phyloP scores from a whole-genome alignment of 179 eudicot genomes.

The Corrigiola litoralis region DNA sequence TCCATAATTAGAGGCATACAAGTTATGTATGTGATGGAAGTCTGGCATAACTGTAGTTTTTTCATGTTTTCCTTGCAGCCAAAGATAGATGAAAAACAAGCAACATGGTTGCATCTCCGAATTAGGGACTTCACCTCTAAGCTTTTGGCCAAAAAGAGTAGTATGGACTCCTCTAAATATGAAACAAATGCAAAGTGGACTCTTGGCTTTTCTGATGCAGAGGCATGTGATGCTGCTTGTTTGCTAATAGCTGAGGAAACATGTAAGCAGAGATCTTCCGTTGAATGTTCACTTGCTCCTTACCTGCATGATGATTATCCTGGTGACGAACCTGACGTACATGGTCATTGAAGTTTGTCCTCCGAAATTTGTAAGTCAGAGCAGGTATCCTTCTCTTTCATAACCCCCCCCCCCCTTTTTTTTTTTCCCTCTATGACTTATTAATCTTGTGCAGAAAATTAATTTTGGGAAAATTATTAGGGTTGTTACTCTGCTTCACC shows the following conservation, averaged over 20 bases:
- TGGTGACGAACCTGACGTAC: slow-evolving; percentile 14
- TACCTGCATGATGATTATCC: slow-evolving; percentile 25
- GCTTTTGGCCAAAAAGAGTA: slow-evolving; percentile 14
- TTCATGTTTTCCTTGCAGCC: slow-evolving; percentile 27
- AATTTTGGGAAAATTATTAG: too few relatives aligned
- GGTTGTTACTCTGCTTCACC: too few relatives aligned
- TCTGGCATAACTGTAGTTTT: neutral
- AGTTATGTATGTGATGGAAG: neutral
- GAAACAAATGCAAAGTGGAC: slow-evolving; percentile 46
- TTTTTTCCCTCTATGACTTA: neutral
- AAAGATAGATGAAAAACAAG: slow-evolving; percentile 33
- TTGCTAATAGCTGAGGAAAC: slow-evolving; percentile 34
- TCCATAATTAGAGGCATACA: neutral
- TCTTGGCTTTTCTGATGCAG: slow-evolving; percentile 42
- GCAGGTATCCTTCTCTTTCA: neutral
- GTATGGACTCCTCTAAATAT: slow-evolving; percentile 9
- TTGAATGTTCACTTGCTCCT: slow-evolving; percentile 40
- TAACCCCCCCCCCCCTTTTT: neutral
- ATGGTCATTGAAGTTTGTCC: slow-evolving; percentile 30
- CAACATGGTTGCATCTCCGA: slow-evolving; percentile 46
- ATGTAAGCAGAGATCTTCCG: slow-evolving; percentile 37
- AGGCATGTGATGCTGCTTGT: slow-evolving; percentile 41
- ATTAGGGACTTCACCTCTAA: slow-evolving; percentile 34
- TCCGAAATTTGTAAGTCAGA: neutral
- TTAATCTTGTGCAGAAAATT: too few relatives aligned